phyloP scores from a whole-genome alignment of 352 stramenopile genomes.

The Pythium diclinum region DNA sequence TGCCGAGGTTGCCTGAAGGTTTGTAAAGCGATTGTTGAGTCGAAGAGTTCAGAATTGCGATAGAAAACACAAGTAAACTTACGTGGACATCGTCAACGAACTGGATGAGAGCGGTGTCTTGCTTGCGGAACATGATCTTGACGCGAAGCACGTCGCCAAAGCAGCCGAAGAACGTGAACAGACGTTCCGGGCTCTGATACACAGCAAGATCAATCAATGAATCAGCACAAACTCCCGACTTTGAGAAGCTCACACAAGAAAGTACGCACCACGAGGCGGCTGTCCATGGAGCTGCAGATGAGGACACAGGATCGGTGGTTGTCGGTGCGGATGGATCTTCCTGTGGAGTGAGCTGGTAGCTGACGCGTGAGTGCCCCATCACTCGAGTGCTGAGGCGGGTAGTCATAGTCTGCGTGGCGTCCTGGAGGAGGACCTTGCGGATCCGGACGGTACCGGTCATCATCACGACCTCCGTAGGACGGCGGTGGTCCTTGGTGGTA shows the following conservation, averaged over 20 bases:
- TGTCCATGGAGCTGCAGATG: slow-evolving; percentile 85
- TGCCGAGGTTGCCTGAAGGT: slow-evolving; percentile 57
- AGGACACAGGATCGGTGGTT: slow-evolving; percentile 60
- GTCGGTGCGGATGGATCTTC: slow-evolving; percentile 51
- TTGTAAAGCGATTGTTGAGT: not conserved
- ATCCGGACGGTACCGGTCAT: slow-evolving; percentile 13
- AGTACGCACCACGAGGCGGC: slow-evolving; percentile 48
- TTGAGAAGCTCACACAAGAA: slow-evolving; percentile 1
- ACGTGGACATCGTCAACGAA: slow-evolving; percentile 76
- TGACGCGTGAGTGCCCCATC: not conserved
- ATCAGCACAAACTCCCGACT: no score
- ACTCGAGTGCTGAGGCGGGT: slow-evolving; percentile 4
- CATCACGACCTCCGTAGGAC: not conserved
- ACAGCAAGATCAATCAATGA: no score
- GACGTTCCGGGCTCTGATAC: slow-evolving; percentile 47
- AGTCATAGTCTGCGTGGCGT: slow-evolving; percentile 16
- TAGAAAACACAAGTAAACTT: slow-evolving; percentile 19
- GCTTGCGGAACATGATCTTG: slow-evolving; percentile 87
- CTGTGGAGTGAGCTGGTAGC: slow-evolving; percentile 61
- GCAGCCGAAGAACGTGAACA: slow-evolving; percentile 84
- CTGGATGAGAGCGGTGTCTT: slow-evolving; percentile 78
- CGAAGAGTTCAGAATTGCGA: not conserved
- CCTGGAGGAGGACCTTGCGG: slow-evolving; percentile 6
- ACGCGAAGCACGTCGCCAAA: slow-evolving; percentile 81
- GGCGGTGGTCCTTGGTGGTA: slow-evolving; percentile 22